Base-by-base conservation (phyloP, 73 alveolate species). In the Paramecium tetraurelia region DNA sequence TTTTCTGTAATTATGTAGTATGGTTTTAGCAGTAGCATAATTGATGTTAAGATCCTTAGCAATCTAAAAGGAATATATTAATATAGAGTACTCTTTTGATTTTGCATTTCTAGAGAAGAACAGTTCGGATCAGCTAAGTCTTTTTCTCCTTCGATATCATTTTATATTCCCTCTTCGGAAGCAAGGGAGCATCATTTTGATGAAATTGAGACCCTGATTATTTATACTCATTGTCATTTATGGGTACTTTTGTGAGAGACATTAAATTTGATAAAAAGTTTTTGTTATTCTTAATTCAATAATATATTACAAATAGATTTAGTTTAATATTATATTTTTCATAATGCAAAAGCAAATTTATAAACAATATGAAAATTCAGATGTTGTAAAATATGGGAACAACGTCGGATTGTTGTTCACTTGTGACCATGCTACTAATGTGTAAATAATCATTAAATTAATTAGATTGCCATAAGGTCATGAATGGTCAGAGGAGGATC, bases 21-120 rank as follows among this genome's bases (percentile, higher is more conserved):
- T 80, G 22, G 90, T 80, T 35, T 80, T 80, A 16, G 90, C 90
- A 0, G 90, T 80, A 27, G 90, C 90, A 46, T 80, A 80, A 44
- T 80, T 80, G 22, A 80, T 80, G 22, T 80, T 80, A 22, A 80
- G 44, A 46, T 80, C 76, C 44, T 80, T 80, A 63, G 90, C 90
- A 20, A 80, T 46, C 90, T 80, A 80, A 14, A 29, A n/a, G 16
- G 69, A 53, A 53, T 53, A 44, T 21, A 44, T 36, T 22, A 18
- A 20, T n/a, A 80, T 80, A 4, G 53, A 41, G 75, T 80, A 80
- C 90, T 63, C 57, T 44, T 63, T 80, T 80, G 3, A 80, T 80
- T 18, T 63, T 22, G 29, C 90, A 80, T 48, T 48, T 48, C 46
- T 80, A 80, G 8, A 21, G 35, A 24, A 80, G 44, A 29, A 80